These are phyloP conservation scores for Kodamaea suecica DNA, from an alignment of 1,139 yeast species.

Conservation along the genomic window DNA sequence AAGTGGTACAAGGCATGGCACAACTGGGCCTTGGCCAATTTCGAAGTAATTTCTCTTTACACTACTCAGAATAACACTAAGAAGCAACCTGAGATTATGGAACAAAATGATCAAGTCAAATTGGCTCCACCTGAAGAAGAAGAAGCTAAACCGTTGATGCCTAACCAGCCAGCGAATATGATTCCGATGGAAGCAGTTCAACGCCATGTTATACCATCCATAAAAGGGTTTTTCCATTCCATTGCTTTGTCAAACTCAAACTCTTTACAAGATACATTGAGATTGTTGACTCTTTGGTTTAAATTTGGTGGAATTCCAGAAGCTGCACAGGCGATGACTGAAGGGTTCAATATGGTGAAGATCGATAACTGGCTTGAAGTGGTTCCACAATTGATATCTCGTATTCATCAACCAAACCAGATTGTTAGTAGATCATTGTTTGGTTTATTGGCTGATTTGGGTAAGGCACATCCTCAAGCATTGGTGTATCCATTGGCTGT, in stretches of 20 bases:
- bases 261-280: conserved; percentile 87
- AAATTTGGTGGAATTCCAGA: conserved; percentile 91
- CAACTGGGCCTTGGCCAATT: conserved; percentile 97
- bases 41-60: conserved; percentile 80
- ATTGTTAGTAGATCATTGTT: conserved; percentile 77
- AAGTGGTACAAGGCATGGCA: conserved; percentile 99
- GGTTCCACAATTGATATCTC: conserved; percentile 90
- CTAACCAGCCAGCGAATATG: conserved; percentile 21
- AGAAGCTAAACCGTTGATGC: conserved; percentile 3
- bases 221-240: conserved; percentile 92
- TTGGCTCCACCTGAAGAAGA: conserved; percentile 14
- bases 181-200: conserved; percentile 62
- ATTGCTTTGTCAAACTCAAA: conserved; percentile 83
- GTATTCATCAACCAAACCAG: conserved; percentile 93
- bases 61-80: conserved; percentile 37
- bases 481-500: conserved; percentile 93
- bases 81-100: conserved; percentile 25
- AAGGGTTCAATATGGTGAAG: conserved; percentile 85
- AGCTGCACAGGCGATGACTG: conserved; percentile 86
- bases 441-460: conserved; percentile 80
- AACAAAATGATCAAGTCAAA: conserved; percentile 24
- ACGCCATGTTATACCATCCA: conserved; percentile 91
- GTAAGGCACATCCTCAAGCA: conserved; percentile 96
- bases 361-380: conserved; percentile 95
- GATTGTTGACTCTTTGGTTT: conserved; percentile 91